Base-by-base conservation (phyloP, 2,329 filamentous ascomycete species). In the Purpureocillium takamizusanense region DNA sequence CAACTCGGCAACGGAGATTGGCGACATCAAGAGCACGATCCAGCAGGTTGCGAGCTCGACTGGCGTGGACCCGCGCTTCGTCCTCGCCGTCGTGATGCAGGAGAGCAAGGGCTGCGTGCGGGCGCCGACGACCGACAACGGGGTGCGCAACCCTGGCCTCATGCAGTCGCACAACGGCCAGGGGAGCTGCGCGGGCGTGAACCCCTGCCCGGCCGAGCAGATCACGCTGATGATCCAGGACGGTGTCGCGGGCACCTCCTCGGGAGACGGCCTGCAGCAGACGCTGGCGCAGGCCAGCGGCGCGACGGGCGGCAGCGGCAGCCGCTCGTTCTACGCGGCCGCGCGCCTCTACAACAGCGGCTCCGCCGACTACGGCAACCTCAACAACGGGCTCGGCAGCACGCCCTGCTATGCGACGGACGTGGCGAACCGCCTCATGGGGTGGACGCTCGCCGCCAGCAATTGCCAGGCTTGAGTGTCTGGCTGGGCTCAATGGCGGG, bases 301-400 rank as follows among this genome's bases (percentile, higher is more conserved):
- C 21, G 10, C 10, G 6, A 25, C 10, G 6, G 21, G 21, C 21
- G 21, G 10, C 21, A 5, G 13, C 51, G 49, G 5, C 55, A n/a
- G 60, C 42, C 59, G 55, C 30, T 54, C 54, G 39, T 70, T 59
- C 52, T 72, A 71, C 50, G 60, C 55, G 35, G 67, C 63, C 1
- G 64, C 67, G n/a, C 56, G 68, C 27, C 60, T 65, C 28, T 73
- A 72, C 56, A 73, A 74, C 50, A 65, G 64, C n/a, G 69, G 69
- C 13, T 54, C 51, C 16, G 47, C 69, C 49, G 42, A 52, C 30
- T 43, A 43, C 9, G 42, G 38, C 6, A 58, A 67, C 44, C 50
- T 66, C 7, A 56, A 62, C 31, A 54, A 59, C 38, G 64, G 64
- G 33, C 56, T 67, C 49, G 21, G 21, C 21, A 62, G 59, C 25